Evolutionary conservation across 352 stramenopile species (phyloP), one percentile per base, ranked within the genome.

Genomic region (Globisporangium orthogonon): DNA sequence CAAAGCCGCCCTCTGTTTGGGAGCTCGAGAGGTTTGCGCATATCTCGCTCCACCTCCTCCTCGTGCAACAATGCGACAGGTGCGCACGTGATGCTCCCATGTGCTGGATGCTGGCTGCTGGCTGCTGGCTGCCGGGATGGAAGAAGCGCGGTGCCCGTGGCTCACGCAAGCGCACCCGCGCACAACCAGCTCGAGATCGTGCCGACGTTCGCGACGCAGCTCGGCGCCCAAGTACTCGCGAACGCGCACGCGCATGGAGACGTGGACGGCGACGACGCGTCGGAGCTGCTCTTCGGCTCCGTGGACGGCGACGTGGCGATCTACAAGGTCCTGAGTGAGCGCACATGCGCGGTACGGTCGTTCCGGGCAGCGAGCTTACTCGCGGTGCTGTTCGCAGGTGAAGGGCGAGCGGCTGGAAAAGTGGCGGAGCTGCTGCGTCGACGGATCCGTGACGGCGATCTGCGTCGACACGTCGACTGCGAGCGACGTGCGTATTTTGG

Each of bases 371-470:
- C 23, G 23, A 23, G 23, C 23, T 23, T 23, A 23, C 23, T 23
- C 23, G 23, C 23, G 23, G 23, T 23, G 23, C 23, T 23, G 23
- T 23, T 23, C 23, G 23, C 23, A 23, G 23, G 78, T 86, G 31
- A 65, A 74, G n/a, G 52, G 62, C 7, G 73, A 82, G 33, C 66
- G 63, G 14, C 56, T 91, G 5, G 64, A 70, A 51, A 78, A 79
- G 51, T 89, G 77, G 74, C 74, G 73, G 37, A 69, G 71, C 43
- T 82, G 71, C 53, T 58, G 66, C 0, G 73, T 94, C 28, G 74
- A 91, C 62, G 81, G 83, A 61, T 87, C 76, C 30, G 76, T 94
- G 50, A 86, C 71, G 7, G 66, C 83, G 61, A 83, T 93, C 44
- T 88, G 73, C 57, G 60, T 86, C 35, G 76, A 89, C 48, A 43